These are phyloP conservation scores for Populus davidiana DNA, from an alignment of 345 rosid genomes.

Conservation along the genomic window DNA sequence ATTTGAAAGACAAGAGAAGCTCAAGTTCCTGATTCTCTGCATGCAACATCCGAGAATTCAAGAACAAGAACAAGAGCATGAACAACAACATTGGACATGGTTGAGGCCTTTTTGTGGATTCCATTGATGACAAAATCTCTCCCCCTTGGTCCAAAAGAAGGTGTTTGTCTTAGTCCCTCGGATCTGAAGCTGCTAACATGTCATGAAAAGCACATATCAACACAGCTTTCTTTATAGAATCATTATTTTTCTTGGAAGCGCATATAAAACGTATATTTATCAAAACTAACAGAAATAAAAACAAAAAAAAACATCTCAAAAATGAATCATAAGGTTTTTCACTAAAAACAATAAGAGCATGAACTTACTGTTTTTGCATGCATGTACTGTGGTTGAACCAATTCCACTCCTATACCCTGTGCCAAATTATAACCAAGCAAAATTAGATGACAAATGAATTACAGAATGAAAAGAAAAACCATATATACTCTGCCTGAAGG, in stretches of 20 bases:
- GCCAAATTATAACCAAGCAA: neutral
- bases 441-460: neutral
- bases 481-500: neutral
- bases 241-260: neutral
- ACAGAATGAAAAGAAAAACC: neutral
- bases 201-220: constrained; percentile 11
- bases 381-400: constrained; percentile 4
- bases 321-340: neutral
- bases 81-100: constrained; percentile 21
- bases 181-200: constrained; percentile 47
- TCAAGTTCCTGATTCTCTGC: constrained; percentile 47
- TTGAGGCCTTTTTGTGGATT: constrained; percentile 29
- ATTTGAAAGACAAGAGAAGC: constrained; percentile 64
- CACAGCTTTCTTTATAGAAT: constrained; percentile 3
- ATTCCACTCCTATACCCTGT: constrained; percentile 5
- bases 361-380: constrained; percentile 21
- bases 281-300: neutral
- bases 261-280: neutral
- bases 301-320: neutral
- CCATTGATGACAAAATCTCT: constrained; percentile 2
- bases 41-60: constrained; percentile 27
- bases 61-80: constrained; percentile 28
- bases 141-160: constrained; percentile 19
- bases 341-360: neutral
- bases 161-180: constrained; percentile 25